Base-by-base conservation (phyloP, 768 basidiomycete species). In the Dentipellis fragilis region DNA sequence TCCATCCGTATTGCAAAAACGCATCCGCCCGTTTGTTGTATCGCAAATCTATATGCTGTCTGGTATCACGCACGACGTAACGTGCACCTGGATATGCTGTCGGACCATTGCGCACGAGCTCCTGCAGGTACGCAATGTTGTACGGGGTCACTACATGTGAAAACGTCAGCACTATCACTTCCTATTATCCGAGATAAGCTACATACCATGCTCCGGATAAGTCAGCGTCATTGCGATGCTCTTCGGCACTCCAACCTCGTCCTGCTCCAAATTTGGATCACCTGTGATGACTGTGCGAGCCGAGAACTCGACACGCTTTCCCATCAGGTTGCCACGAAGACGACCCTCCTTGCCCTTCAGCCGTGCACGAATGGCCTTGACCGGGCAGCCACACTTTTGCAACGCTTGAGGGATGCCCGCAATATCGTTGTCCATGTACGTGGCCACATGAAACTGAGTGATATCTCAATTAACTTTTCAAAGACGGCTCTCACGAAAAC, bases 361-460 rank as follows among this genome's bases (percentile, higher is more conserved):
- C 46, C 96, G 87, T 5, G 95, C 93, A 56, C 96, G 92, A 64
- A 99, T 97, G 37, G 96, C 94, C 71, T 99, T 99, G 57, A 99
- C 89, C 23, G 96, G 94, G 57, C 96, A 83, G 34, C 96, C 96
- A 42, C 92, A 94, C 71, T 98, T 98, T 66, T 98, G 96, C 62
- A 95, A 73, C 2, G 96, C 93, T 66, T 97, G 95, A 1, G 96
- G 96, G 37, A 97, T 91, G 47, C 96, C 96, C 36, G 96, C 93
- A 56, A 98, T 94, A 66, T 98, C 94, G 66, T 99, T 99, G 67
- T 99, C 96, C 95, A 99, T 99, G 68, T 98, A 99, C 0, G 96
- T 98, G 2, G 96, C 96, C 58, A 97, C 93, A 66, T 99, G 96
- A 68, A 94, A 99, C 92, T 96, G 51, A 54, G 17, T n/a, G 34